Percentiles rank a stretch among this genome's conserved stretches.
Conservation (phyloP, 1,139 yeast species). For the Yamadazyma pseudoaaseri region DNA sequence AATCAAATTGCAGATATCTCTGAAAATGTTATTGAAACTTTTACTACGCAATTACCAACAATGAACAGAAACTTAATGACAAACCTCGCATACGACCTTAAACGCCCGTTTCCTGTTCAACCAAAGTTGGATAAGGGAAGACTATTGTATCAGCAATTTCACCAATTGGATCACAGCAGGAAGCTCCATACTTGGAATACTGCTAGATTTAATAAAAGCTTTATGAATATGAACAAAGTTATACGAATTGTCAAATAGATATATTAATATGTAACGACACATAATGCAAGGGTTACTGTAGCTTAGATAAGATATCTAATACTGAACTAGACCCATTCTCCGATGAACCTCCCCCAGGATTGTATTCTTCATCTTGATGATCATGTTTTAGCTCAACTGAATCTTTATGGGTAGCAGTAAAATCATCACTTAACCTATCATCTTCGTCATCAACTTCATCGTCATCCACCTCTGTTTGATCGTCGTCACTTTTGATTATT, state of each 20-base stretch:
- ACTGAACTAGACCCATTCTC: conserved; percentile 11
- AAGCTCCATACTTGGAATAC: neutral
- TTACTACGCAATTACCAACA: conserved; percentile 16
- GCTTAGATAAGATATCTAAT: conserved; percentile 35
- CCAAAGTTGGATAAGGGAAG: conserved; percentile 12
- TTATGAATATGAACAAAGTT: too few species aligned
- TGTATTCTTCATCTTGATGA: conserved; percentile 18
- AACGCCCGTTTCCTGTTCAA: conserved; percentile 10
- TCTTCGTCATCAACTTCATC: conserved; percentile 15
- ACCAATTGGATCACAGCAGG: conserved; percentile 2
- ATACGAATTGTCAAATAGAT: too few species aligned
- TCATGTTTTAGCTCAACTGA: conserved; percentile 30
- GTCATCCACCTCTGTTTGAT: conserved; percentile 18
- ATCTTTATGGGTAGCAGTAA: conserved; percentile 29
- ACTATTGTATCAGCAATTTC: conserved; percentile 10
- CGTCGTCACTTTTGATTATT: conserved; percentile 22
- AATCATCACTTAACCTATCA: conserved; percentile 19
- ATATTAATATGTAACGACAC: too few species aligned
- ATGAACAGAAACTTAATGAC: conserved; percentile 8
- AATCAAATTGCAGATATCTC: conserved; percentile 10
- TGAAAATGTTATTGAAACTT: conserved; percentile 7
- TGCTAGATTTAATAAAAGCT: too few species aligned
- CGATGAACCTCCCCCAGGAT: conserved; percentile 13
- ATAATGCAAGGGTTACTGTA: conserved; percentile 25
- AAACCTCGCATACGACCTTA: conserved; percentile 8